Percentiles rank a stretch among this genome's conserved stretches.
phyloP scores from a whole-genome alignment of 2,329 filamentous ascomycete genomes.

The Colletotrichum chrysophilum region DNA sequence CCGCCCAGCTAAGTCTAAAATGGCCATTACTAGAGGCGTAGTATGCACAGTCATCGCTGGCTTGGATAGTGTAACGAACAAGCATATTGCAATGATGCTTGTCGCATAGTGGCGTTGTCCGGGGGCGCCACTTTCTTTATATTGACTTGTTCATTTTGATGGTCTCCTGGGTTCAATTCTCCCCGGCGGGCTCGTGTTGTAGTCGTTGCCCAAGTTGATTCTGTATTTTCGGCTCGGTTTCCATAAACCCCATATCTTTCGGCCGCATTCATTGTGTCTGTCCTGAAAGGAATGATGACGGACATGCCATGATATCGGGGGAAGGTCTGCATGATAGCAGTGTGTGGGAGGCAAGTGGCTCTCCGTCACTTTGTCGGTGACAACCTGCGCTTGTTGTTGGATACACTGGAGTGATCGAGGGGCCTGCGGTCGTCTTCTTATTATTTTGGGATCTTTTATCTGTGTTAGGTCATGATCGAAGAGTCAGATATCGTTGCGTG shows the following conservation, averaged over 20 bases:
- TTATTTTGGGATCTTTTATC: neutral
- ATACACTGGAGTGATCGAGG: neutral
- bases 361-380: neutral
- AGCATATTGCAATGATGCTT: neutral
- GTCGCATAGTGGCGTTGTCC: neutral
- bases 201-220: neutral
- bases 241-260: neutral
- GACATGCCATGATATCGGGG: neutral
- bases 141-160: neutral
- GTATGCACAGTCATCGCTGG: neutral
- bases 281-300: neutral
- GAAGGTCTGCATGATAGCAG: neutral
- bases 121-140: neutral
- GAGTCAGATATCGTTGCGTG: neutral
- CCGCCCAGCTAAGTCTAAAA: rapidly evolving
- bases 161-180: neutral
- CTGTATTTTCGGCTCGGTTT: neutral
- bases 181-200: neutral
- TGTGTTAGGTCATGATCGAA: neutral
- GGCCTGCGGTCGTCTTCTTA: neutral
- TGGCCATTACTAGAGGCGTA: neutral
- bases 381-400: neutral
- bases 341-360: neutral
- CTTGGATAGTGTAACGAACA: neutral
- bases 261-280: neutral